A percentile compares a stretch with the other conserved stretches of the same genome.
Evolutionary conservation across 805 yeast species (phyloP).

Genomic region (Lachancea mirantina): DNA sequence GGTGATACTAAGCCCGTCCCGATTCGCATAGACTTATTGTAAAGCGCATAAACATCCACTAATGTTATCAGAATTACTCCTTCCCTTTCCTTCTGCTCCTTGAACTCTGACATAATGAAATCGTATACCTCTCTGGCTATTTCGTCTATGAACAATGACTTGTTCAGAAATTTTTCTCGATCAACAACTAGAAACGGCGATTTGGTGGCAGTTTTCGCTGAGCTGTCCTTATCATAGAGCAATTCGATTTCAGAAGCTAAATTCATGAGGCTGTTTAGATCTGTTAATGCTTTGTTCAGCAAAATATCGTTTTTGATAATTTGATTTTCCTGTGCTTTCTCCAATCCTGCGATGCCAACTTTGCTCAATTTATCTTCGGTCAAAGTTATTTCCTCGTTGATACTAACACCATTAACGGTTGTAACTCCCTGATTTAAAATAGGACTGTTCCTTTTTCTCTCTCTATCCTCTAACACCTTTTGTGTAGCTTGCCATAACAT

Average conservation of each 20-base stretch:
- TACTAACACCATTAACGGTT: conserved; percentile 27
- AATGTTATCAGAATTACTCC: conserved; percentile 54
- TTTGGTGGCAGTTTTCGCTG: conserved; percentile 12
- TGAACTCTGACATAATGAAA: conserved; percentile 43
- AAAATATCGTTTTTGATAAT: conserved; percentile 53
- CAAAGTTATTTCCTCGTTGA: conserved; percentile 12
- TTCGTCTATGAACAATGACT: conserved; percentile 49
- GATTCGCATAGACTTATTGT: conserved; percentile 57
- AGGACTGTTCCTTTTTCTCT: conserved; percentile 37
- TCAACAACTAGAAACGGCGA: conserved; percentile 27
- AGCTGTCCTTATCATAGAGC: conserved; percentile 38
- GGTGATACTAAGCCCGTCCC: conserved; percentile 67
- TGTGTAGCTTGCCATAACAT: conserved; percentile 43
- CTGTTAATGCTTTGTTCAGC: conserved; percentile 63
- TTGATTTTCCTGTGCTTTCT: conserved; percentile 47
- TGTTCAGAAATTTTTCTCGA: conserved; percentile 32
- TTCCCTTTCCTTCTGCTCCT: conserved; percentile 31
- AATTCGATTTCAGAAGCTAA: conserved; percentile 66
- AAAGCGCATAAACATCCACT: conserved; percentile 55
- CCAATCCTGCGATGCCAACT: conserved; percentile 68
- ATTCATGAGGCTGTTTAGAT: conserved; percentile 68
- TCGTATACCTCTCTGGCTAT: conserved; percentile 75
- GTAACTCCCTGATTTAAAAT: conserved; percentile 28
- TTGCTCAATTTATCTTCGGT: conserved; percentile 28
- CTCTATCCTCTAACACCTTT: conserved; percentile 39